phyloP scores from a whole-genome alignment of 768 basidiomycete species.

The Suillus subaureus region DNA sequence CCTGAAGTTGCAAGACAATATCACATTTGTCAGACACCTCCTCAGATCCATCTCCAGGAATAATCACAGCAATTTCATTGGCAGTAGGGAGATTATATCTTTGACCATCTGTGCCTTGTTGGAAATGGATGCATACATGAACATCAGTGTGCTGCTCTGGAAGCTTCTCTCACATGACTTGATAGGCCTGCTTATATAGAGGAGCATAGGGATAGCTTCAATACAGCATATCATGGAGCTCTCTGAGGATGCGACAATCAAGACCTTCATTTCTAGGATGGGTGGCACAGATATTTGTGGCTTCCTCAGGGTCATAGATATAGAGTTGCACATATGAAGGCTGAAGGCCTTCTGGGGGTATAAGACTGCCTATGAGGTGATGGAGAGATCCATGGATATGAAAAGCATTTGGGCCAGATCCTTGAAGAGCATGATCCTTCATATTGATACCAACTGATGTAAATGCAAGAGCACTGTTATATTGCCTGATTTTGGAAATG shows the following conservation, averaged over 20 bases:
- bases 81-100: slow-evolving; percentile 48
- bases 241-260: slow-evolving; percentile 18
- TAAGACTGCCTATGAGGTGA: slow-evolving; percentile 38
- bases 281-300: slow-evolving; percentile 28
- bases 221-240: slow-evolving; percentile 28
- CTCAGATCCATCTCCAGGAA: slow-evolving; percentile 24
- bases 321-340: slow-evolving; percentile 45
- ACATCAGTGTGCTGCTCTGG: slow-evolving; percentile 21
- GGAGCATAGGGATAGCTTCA: slow-evolving; percentile 28
- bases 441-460: slow-evolving; percentile 37
- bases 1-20: slow-evolving; percentile 33
- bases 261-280: slow-evolving; percentile 24
- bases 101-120: slow-evolving; percentile 27
- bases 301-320: slow-evolving; percentile 40
- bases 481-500: slow-evolving; percentile 38
- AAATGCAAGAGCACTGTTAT: slow-evolving; percentile 45
- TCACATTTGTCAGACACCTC: slow-evolving; percentile 25
- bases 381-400: slow-evolving; percentile 38
- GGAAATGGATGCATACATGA: slow-evolving; percentile 7
- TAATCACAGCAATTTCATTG: slow-evolving; percentile 39
- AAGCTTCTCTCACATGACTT: slow-evolving; percentile 29
- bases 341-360: slow-evolving; percentile 17
- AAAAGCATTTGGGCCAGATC: slow-evolving; percentile 37
- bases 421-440: slow-evolving; percentile 30
- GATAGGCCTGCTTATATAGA: slow-evolving; percentile 32